Base-by-base conservation (phyloP, 2,329 filamentous ascomycete genomes). In the Parastagonospora nodorum region DNA sequence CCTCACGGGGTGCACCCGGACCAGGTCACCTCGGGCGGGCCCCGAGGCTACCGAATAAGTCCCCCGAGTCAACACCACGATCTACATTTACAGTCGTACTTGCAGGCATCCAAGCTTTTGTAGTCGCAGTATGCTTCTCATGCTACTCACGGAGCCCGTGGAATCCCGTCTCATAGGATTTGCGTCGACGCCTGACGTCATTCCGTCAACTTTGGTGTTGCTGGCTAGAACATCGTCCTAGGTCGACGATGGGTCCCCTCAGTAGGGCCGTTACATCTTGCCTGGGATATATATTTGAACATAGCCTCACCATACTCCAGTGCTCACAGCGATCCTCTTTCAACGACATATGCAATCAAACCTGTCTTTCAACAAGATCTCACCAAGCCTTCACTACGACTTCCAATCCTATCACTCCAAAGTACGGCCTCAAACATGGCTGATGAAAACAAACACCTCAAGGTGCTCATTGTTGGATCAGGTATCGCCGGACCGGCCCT, bases 401-500 rank as follows among this genome's bases (percentile, higher is more conserved):
- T n/a, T 5, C 9, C 9, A 31, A 2, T 7, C 11, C 24, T 12
- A 27, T 29, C n/a, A 28, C 27, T n/a, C 15, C 19, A 24, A 16
- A 24, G 10, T 41, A 19, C 19, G 14, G 8, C 28, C 14, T 9
- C 8, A 42, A 11, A 33, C 15, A 48, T 42, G 40, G 8, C 31
- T 8, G 32, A 42, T 6, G 6, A 38, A 15, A 11, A n/a, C 8
- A n/a, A 24, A 12, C 31, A 50, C 8, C 58, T 68, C 24, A 57
- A 61, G 8, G 52, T 73, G 41, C 51, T 72, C 14, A 61, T 71
- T 42, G 58, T 57, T n/a, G 68, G 69, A 6, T 65, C 58, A 8
- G 67, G 67, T 27, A 65, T 70, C n/a, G 65, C 66, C 30, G 67
- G 69, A 1, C 58, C 62, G 10, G 74, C 77, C 14, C 71, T 83